A percentile compares a stretch with the other conserved stretches of the same genome.
phyloP scores from a whole-genome alignment of 2,329 filamentous ascomycete genomes.

The Colletotrichum spaethianum region DNA sequence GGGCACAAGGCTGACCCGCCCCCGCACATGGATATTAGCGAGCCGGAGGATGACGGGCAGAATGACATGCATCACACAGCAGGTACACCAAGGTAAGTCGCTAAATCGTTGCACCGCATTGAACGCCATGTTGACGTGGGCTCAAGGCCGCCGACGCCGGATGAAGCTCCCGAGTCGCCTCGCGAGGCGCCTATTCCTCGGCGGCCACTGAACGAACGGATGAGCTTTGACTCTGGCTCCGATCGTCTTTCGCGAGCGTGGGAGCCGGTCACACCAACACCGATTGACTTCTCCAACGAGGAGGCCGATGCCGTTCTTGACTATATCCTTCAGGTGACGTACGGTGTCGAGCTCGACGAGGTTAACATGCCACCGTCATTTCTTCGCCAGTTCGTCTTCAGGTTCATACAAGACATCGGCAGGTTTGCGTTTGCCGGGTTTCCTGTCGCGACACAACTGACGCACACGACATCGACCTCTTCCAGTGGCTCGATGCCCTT shows the following conservation, averaged over 20 bases:
- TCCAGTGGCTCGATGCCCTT: constrained; percentile 44
- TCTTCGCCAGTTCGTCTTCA: constrained; percentile 50
- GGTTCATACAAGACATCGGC: constrained; percentile 52
- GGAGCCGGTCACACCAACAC: constrained; percentile 42
- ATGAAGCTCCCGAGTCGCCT: constrained; percentile 17
- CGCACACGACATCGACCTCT: constrained; percentile 50
- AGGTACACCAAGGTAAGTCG: constrained; percentile 35
- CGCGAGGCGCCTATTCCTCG: neutral
- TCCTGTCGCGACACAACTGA: constrained; percentile 46
- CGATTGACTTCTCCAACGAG: constrained; percentile 50
- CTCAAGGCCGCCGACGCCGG: constrained; percentile 14
- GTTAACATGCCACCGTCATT: constrained; percentile 46
- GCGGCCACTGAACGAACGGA: constrained; percentile 29
- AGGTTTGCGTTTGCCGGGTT: constrained; percentile 47
- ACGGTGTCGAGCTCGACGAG: constrained; percentile 55
- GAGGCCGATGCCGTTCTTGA: constrained; percentile 54
- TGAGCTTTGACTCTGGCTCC: constrained; percentile 41
- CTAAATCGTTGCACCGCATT: neutral
- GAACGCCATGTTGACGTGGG: constrained; percentile 1
- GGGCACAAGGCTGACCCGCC: constrained; percentile 48
- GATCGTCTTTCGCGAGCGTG: constrained; percentile 41
- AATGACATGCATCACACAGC: constrained; percentile 15
- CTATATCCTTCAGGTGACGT: constrained; percentile 55
- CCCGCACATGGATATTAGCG: constrained; percentile 45
- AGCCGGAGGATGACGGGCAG: constrained; percentile 19